These are phyloP conservation scores for Verticillium alfalfae DNA, from an alignment of 2,329 filamentous ascomycete species.

Conservation along the genomic window DNA sequence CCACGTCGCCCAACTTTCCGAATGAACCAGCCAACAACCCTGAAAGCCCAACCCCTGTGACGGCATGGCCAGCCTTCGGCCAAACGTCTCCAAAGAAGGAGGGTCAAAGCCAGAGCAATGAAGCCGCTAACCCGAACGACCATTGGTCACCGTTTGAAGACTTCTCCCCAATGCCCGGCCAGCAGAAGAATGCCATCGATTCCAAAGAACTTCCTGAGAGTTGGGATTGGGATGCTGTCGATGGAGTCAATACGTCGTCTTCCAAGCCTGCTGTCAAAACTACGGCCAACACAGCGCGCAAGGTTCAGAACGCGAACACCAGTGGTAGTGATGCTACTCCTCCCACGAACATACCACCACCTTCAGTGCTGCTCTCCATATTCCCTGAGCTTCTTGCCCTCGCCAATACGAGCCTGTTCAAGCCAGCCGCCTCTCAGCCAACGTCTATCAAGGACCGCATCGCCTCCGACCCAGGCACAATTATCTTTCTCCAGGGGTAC, in stretches of 20 bases:
- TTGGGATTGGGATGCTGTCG: conserved; percentile 48
- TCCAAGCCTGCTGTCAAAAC: conserved; percentile 10
- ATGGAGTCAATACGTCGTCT: conserved; percentile 18
- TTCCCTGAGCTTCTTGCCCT: conserved; percentile 67
- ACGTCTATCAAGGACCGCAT: conserved; percentile 56
- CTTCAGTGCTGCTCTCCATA: conserved; percentile 72
- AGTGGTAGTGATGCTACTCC: conserved; percentile 39
- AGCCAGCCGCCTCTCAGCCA: conserved; percentile 54
- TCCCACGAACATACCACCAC: conserved; percentile 84
- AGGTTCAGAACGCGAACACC: neutral
- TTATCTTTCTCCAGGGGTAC: conserved; percentile 60
- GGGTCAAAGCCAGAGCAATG: conserved; percentile 15
- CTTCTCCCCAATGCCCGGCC: conserved; percentile 20
- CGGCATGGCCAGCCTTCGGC: conserved; percentile 39
- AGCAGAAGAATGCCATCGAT: conserved; percentile 3
- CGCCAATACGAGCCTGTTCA: conserved; percentile 60
- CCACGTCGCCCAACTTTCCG: conserved; percentile 24
- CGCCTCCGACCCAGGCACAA: conserved; percentile 55
- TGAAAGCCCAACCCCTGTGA: conserved; percentile 32
- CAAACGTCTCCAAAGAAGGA: conserved; percentile 1
- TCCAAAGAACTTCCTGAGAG: conserved; percentile 17
- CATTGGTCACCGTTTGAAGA: conserved; percentile 50
- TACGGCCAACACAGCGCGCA: neutral
- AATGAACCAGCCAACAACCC: conserved; percentile 23
- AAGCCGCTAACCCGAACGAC: conserved; percentile 18